Conservation (phyloP, 345 rosid genomes). For the Mangifera indica region DNA sequence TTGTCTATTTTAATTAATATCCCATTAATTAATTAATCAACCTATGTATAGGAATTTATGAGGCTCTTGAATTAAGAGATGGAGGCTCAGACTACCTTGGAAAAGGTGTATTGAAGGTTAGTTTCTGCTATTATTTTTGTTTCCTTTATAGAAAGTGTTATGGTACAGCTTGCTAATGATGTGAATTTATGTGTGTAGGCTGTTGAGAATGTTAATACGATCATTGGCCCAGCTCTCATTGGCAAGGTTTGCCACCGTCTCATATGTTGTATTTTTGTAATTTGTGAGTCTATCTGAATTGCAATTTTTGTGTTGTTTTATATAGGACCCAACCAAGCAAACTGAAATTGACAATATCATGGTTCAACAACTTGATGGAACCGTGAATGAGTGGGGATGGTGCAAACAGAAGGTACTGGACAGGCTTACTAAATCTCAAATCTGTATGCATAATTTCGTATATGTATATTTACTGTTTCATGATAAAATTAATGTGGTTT, state of each 20-base stretch:
- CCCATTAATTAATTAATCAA: neutral
- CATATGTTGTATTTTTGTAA: neutral
- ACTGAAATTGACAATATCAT: conserved; percentile 76
- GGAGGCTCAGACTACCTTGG: conserved; percentile 97
- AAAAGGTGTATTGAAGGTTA: conserved; percentile 89
- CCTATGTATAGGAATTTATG: conserved; percentile 62
- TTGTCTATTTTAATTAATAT: too few species aligned
- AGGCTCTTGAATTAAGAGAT: conserved; percentile 94
- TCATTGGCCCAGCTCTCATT: conserved; percentile 83
- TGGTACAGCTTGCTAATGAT: neutral
- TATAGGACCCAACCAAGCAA: conserved; percentile 88
- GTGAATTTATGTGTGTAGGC: conserved; percentile 43
- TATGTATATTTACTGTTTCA: neutral
- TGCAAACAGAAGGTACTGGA: conserved; percentile 86
- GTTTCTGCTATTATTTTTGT: neutral
- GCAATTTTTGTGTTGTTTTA: neutral
- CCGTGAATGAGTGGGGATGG: conserved; percentile 99
- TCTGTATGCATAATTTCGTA: neutral
- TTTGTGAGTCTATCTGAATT: conserved; percentile 12
- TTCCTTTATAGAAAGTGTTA: neutral
- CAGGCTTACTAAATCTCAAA: neutral
- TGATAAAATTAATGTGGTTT: neutral
- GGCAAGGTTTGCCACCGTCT: conserved; percentile 59
- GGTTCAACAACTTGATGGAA: conserved; percentile 95
- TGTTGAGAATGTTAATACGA: conserved; percentile 68